Evolutionary conservation across 441 rosid genomes (phyloP).

Genomic region (Mallotus repandus): DNA sequence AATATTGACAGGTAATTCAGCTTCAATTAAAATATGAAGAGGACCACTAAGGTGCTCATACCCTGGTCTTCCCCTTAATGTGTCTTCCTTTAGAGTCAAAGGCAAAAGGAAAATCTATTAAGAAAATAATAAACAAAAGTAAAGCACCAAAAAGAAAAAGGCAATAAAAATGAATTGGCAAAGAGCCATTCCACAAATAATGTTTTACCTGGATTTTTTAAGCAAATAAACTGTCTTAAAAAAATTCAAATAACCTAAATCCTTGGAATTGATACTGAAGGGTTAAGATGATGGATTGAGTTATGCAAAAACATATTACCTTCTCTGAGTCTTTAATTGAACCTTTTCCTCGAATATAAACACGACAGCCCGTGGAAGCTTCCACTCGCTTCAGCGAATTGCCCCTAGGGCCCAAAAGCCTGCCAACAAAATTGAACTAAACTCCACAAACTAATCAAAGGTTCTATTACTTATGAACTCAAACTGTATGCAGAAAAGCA

Average conservation of each 20-base stretch:
- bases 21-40: constrained; percentile 84
- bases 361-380: constrained; percentile 80
- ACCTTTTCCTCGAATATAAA: constrained; percentile 85
- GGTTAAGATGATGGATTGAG: neutral
- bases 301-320: constrained; percentile 35
- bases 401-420: constrained; percentile 82
- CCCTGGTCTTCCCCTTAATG: constrained; percentile 80
- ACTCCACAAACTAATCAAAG: constrained; percentile 25
- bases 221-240: neutral
- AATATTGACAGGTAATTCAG: constrained; percentile 69
- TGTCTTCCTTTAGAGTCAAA: constrained; percentile 60
- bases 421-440: constrained; percentile 85
- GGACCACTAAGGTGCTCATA: constrained; percentile 88
- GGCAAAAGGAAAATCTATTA: neutral
- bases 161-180: neutral
- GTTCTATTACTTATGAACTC: neutral
- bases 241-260: neutral
- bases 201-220: neutral
- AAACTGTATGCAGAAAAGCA: neutral
- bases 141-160: neutral
- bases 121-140: neutral
- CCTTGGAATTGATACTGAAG: neutral
- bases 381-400: constrained; percentile 80
- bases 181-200: neutral
- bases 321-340: constrained; percentile 88